phyloP scores from a whole-genome alignment of 305 asterid genomes.

The Fraxinus latifolia region DNA sequence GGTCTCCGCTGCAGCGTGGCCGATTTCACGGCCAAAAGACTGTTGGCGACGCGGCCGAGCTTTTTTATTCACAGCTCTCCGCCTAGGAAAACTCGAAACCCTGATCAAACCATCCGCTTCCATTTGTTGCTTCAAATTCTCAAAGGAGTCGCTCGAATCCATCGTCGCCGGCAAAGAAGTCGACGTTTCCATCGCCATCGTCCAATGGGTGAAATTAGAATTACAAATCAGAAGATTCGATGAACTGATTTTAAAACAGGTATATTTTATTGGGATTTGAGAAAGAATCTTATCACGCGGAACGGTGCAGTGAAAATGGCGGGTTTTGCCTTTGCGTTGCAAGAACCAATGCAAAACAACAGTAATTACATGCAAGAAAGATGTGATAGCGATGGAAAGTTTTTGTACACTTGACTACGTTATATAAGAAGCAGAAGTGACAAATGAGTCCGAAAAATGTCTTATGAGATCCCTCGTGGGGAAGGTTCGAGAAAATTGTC shows the following conservation, averaged over 20 bases:
- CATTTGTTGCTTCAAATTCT: slow-evolving; percentile 27
- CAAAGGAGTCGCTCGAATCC: slow-evolving; percentile 22
- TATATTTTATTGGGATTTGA: slow-evolving; percentile 17
- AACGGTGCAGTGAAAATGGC: slow-evolving; percentile 22
- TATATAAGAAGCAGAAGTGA: not conserved
- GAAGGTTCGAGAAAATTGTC: not conserved
- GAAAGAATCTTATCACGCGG: not conserved
- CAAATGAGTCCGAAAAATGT: not conserved
- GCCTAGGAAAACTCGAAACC: slow-evolving; percentile 43
- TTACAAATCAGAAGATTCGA: not conserved
- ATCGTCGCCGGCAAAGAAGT: slow-evolving; percentile 36
- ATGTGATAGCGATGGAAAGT: not conserved
- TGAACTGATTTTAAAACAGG: not conserved
- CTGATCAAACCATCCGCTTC: slow-evolving; percentile 34
- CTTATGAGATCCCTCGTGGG: not conserved
- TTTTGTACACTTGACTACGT: not conserved
- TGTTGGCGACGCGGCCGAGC: slow-evolving; percentile 43
- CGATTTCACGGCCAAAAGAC: slow-evolving; percentile 68
- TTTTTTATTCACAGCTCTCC: slow-evolving; percentile 38
- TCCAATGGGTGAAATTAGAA: not conserved
- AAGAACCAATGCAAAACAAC: not conserved
- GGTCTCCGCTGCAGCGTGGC: slow-evolving; percentile 95
- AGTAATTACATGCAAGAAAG: not conserved
- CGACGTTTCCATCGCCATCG: slow-evolving; percentile 37
- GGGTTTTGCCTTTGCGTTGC: slow-evolving; percentile 22